Evolutionary conservation across 2,329 filamentous ascomycete species (phyloP).

Genomic region (Rugonectria rugulosa): DNA sequence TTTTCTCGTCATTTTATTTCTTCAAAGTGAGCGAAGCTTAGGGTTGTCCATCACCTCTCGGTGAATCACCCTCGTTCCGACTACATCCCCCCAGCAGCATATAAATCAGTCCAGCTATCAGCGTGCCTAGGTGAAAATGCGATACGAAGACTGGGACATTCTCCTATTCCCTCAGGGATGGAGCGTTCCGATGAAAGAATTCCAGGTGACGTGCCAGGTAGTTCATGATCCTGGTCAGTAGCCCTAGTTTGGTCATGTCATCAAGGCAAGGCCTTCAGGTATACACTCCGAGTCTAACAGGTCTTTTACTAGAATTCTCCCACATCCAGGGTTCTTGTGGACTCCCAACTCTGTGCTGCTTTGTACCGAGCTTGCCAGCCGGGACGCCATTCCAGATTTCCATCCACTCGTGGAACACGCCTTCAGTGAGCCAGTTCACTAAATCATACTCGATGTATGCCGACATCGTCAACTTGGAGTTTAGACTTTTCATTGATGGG

Average conservation of each 20-base stretch:
- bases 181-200: slow-evolving; percentile 79
- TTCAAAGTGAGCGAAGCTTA: no score
- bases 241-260: not conserved
- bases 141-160: slow-evolving; percentile 87
- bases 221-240: slow-evolving; percentile 58
- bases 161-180: slow-evolving; percentile 76
- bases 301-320: slow-evolving; percentile 54
- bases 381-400: slow-evolving; percentile 74
- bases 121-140: no score
- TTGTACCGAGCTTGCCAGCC: slow-evolving; percentile 69
- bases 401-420: slow-evolving; percentile 75
- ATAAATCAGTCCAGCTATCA: no score
- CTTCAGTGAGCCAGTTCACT: slow-evolving; percentile 65
- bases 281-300: slow-evolving; percentile 3
- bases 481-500: slow-evolving; percentile 74
- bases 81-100: no score
- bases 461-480: slow-evolving; percentile 68
- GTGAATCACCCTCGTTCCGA: no score
- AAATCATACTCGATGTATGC: slow-evolving; percentile 62
- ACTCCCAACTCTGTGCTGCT: slow-evolving; percentile 74
- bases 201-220: slow-evolving; percentile 79
- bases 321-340: slow-evolving; percentile 56
- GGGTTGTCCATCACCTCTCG: no score
- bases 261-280: not conserved
- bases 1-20: no score